Percentiles rank a stretch among this genome's conserved stretches.
Evolutionary conservation across 2,329 filamentous ascomycete species (phyloP).

Genomic region (Cladobotryum mycophilum): DNA sequence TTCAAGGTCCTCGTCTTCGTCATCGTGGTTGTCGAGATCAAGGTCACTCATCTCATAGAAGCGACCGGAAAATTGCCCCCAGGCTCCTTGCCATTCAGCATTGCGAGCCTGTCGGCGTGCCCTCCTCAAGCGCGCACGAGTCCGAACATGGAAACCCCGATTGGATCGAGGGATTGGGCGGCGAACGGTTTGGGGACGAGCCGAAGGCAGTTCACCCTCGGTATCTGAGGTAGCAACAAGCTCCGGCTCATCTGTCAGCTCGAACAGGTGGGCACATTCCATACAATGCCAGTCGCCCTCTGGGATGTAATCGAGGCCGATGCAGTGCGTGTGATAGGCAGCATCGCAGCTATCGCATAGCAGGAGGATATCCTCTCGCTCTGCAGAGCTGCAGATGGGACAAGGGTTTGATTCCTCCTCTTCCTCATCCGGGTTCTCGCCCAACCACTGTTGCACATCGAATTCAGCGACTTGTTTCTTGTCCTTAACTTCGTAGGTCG

Average conservation of each 20-base stretch:
- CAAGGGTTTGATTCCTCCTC: slow-evolving; percentile 68
- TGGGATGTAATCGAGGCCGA: slow-evolving; percentile 73
- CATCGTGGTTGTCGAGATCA: slow-evolving; percentile 36
- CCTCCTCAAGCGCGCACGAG: slow-evolving; percentile 50
- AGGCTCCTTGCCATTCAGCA: slow-evolving; percentile 84
- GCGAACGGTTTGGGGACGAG: slow-evolving; percentile 23
- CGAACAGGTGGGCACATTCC: slow-evolving; percentile 58
- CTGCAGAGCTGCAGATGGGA: slow-evolving; percentile 73
- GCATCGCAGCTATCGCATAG: slow-evolving; percentile 89
- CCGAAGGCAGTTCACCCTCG: slow-evolving; percentile 26
- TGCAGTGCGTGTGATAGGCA: slow-evolving; percentile 86
- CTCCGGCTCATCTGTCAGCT: slow-evolving; percentile 24
- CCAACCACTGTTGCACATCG: slow-evolving; percentile 66
- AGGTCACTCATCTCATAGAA: slow-evolving; percentile 52
- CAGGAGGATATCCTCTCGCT: slow-evolving; percentile 77
- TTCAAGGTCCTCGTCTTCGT: slow-evolving; percentile 66
- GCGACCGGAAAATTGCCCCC: slow-evolving; percentile 57
- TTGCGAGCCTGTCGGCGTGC: slow-evolving; percentile 59
- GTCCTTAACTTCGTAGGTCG: slow-evolving; percentile 63
- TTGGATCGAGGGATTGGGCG: slow-evolving; percentile 27
- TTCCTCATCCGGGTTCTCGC: slow-evolving; percentile 65
- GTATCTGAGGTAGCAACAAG: slow-evolving; percentile 25
- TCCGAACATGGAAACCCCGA: slow-evolving; percentile 40
- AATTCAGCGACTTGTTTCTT: slow-evolving; percentile 88
- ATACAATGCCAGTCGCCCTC: slow-evolving; percentile 85